Percentiles rank a stretch among this genome's conserved stretches.
phyloP scores from a whole-genome alignment of 2,329 filamentous ascomycete species.

The Diaporthe amygdali region DNA sequence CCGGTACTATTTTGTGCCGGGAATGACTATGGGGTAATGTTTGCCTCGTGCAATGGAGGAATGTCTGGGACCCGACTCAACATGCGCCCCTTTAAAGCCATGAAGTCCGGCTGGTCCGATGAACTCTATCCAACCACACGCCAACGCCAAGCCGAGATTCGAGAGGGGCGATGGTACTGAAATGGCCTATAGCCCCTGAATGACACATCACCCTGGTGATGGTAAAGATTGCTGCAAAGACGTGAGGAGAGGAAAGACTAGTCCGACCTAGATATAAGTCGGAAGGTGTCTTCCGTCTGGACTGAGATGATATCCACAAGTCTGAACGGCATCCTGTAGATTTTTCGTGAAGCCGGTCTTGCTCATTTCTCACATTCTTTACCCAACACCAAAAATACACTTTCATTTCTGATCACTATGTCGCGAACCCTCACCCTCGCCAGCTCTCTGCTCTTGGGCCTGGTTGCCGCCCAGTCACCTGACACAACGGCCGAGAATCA shows the following conservation, averaged over 20 bases:
- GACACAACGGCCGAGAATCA: constrained; percentile 49
- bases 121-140: neutral
- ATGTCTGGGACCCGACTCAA: no score
- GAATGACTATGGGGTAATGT: neutral
- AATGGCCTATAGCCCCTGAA: neutral
- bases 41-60: neutral
- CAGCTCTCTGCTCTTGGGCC: neutral
- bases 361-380: neutral
- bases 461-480: constrained; percentile 8
- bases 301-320: neutral
- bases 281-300: neutral
- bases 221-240: neutral
- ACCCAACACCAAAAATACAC: neutral
- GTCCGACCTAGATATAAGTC: neutral
- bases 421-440: neutral
- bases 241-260: neutral
- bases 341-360: neutral
- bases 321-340: neutral
- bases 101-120: neutral
- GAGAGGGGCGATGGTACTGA: neutral
- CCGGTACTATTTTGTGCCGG: neutral
- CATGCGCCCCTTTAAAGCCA: neutral
- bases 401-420: neutral
- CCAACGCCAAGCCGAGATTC: neutral
- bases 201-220: neutral